phyloP scores from a whole-genome alignment of 1,284 basidiomycete genomes.

The Ceratobasidium theobromae region DNA sequence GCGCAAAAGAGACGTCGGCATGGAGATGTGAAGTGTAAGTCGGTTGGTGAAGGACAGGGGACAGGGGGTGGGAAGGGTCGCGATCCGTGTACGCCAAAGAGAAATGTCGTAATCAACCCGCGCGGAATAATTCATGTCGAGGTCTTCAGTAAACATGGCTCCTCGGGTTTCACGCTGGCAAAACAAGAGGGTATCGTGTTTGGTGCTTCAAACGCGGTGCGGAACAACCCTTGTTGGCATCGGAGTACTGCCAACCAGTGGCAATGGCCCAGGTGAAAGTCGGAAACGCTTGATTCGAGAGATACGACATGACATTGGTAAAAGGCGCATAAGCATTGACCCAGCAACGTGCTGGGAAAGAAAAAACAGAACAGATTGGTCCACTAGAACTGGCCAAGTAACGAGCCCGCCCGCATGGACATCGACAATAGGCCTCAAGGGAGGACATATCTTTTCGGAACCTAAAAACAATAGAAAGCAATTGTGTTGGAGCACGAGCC shows the following conservation, averaged over 20 bases:
- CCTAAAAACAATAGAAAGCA: constrained; percentile 7
- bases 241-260: not conserved
- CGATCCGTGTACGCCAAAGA: too few species aligned
- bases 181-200: not conserved
- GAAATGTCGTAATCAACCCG: too few species aligned
- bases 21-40: too few species aligned
- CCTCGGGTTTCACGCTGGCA: not conserved
- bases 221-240: not conserved
- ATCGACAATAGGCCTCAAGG: not conserved
- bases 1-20: too few species aligned
- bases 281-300: constrained; percentile 26
- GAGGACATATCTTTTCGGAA: not conserved
- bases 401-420: constrained; percentile 11
- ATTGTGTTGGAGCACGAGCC: too few species aligned
- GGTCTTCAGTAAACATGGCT: not conserved
- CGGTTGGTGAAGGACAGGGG: too few species aligned
- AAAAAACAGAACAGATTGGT: not conserved
- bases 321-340: constrained; percentile 5
- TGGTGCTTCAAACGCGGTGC: not conserved
- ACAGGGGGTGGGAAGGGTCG: not conserved
- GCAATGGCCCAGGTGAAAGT: not conserved
- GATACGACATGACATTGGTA: constrained; percentile 19
- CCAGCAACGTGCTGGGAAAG: not conserved
- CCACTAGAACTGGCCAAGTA: not conserved
- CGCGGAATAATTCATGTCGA: not conserved